Evolutionary conservation across 108 stramenopile genomes (phyloP).

Genomic region (Cyclotella baltica): DNA sequence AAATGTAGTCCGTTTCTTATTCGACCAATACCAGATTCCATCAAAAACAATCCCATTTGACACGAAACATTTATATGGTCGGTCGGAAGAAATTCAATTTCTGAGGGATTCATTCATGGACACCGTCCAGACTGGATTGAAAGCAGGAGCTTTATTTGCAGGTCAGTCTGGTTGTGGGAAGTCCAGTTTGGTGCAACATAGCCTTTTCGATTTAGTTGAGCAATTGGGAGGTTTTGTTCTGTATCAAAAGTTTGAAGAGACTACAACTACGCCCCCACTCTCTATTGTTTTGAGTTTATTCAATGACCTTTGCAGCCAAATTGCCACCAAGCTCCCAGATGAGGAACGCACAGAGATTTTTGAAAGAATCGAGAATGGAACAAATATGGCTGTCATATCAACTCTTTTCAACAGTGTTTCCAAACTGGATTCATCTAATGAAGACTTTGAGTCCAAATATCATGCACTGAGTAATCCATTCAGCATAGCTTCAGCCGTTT

Average conservation of each 20-base stretch:
- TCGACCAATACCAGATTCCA: background rate
- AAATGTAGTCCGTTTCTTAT: slow-evolving; percentile 22
- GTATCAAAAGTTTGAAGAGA: slow-evolving; percentile 31
- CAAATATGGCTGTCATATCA: slow-evolving; percentile 27
- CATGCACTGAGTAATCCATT: background rate
- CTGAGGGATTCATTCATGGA: slow-evolving; percentile 37
- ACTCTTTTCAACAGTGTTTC: slow-evolving; percentile 29
- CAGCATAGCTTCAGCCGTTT: background rate
- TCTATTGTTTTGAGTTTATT: slow-evolving; percentile 28
- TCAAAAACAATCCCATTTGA: background rate
- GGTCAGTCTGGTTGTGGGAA: slow-evolving; percentile 38
- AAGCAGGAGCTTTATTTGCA: slow-evolving; percentile 32
- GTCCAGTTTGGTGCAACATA: slow-evolving; percentile 23
- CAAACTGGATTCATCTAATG: background rate
- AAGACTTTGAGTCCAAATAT: background rate
- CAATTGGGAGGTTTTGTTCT: slow-evolving; percentile 39
- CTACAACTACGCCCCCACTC: slow-evolving; percentile 28
- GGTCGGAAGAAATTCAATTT: slow-evolving; percentile 21
- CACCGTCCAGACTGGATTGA: slow-evolving; percentile 27
- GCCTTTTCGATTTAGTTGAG: slow-evolving; percentile 15
- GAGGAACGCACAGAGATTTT: slow-evolving; percentile 11
- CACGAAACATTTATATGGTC: slow-evolving; percentile 30
- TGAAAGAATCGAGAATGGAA: slow-evolving; percentile 7
- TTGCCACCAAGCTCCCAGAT: background rate
- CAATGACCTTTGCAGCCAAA: slow-evolving; percentile 30